These are phyloP conservation scores for Didymella pomorum DNA, from an alignment of 2,329 filamentous ascomycete species.

Conservation along the genomic window DNA sequence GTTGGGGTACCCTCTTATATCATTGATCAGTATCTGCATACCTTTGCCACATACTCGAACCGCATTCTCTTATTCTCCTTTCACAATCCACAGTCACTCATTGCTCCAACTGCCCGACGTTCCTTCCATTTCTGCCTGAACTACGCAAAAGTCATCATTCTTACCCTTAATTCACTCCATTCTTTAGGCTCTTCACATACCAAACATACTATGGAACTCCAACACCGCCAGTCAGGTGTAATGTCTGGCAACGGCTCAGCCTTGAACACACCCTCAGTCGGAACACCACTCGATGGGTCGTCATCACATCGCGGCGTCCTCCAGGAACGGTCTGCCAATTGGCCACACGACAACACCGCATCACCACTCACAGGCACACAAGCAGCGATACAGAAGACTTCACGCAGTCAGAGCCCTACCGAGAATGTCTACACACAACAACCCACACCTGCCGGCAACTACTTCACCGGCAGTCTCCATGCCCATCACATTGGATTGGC, in stretches of 20 bases:
- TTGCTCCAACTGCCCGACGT: conserved; percentile 54
- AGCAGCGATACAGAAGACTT: conserved; percentile 40
- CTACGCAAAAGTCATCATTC: conserved; percentile 47
- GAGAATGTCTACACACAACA: conserved; percentile 36
- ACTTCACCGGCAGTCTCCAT: conserved; percentile 37
- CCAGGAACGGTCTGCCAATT: conserved; percentile 55
- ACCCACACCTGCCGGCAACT: conserved; percentile 28
- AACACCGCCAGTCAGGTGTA: conserved; percentile 49
- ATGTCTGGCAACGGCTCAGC: conserved; percentile 55
- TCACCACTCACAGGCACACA: conserved; percentile 21
- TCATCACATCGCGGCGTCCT: conserved; percentile 42
- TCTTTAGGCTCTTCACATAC: conserved; percentile 36
- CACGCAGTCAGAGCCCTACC: conserved; percentile 39
- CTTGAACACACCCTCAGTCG: conserved; percentile 40
- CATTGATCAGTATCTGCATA: conserved; percentile 38
- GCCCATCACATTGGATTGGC: conserved; percentile 34
- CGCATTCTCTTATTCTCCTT: conserved; percentile 29
- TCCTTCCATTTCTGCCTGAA: conserved; percentile 49
- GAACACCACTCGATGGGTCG: conserved; percentile 23
- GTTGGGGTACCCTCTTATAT: conserved; percentile 43
- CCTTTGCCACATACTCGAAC: conserved; percentile 35
- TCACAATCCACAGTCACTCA: conserved; percentile 54
- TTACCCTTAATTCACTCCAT: conserved; percentile 48
- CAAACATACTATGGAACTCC: conserved; percentile 44
- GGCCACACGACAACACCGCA: conserved; percentile 43